Conservation (phyloP, 139 green algal species). For the Spirogloea muscicola region DNA sequence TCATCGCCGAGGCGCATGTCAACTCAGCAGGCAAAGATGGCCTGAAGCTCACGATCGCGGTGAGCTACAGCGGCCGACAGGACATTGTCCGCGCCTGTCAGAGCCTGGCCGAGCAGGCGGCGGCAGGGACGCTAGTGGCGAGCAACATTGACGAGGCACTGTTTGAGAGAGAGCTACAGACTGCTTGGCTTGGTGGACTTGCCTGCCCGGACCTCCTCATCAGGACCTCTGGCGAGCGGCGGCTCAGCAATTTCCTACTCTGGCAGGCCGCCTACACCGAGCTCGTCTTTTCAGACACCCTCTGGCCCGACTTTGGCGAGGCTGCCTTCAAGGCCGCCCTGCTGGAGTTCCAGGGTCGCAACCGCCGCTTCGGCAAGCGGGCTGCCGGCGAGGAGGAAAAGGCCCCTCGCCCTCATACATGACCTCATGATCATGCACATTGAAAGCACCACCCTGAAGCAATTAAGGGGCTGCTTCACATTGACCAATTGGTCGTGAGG, state of each 20-base stretch:
- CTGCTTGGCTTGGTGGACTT: slow-evolving; percentile 17
- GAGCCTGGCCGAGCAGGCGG: slow-evolving; percentile 53
- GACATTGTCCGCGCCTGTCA: slow-evolving; percentile 65
- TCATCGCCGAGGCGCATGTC: slow-evolving; percentile 53
- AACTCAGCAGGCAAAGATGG: slow-evolving; percentile 48
- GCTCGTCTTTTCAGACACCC: slow-evolving; percentile 60
- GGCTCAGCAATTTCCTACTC: slow-evolving; percentile 80
- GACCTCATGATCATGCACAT: too few relatives aligned
- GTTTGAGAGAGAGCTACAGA: slow-evolving; percentile 16
- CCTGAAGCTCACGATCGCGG: slow-evolving; percentile 57
- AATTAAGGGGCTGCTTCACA: too few relatives aligned
- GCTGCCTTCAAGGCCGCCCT: slow-evolving; percentile 49
- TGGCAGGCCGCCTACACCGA: slow-evolving; percentile 76
- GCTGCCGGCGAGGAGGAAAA: too few relatives aligned
- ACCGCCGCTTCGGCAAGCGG: slow-evolving; percentile 59
- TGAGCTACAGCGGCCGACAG: slow-evolving; percentile 64
- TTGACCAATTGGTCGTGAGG: too few relatives aligned
- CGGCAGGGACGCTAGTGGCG: slow-evolving; percentile 51
- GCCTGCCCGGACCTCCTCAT: slow-evolving; percentile 70
- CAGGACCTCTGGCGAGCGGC: slow-evolving; percentile 71
- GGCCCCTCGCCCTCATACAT: too few relatives aligned
- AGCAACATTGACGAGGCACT: slow-evolving; percentile 50
- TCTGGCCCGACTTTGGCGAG: slow-evolving; percentile 73
- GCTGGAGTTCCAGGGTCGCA: slow-evolving; percentile 45
- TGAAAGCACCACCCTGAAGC: too few relatives aligned